Evolutionary conservation across 768 basidiomycete genomes (phyloP).

Genomic region (Hydnum rufescens): DNA sequence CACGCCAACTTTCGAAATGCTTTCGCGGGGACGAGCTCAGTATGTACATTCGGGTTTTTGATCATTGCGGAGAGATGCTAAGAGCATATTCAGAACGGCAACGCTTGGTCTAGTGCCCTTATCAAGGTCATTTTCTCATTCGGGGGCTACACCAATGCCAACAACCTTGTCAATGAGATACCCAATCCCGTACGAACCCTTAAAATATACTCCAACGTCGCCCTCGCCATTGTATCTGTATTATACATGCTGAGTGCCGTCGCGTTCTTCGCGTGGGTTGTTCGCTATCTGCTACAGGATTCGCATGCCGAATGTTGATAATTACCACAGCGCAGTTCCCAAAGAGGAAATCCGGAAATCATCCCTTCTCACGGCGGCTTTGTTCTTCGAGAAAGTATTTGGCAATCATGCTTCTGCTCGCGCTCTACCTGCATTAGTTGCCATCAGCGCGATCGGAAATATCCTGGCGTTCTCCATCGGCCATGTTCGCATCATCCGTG

Average conservation of each 20-base stretch:
- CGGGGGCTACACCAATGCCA: neutral
- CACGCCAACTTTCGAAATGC: neutral
- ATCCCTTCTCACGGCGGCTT: constrained; percentile 3
- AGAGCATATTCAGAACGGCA: too few species aligned
- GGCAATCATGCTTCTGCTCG: constrained; percentile 2
- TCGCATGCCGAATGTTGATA: neutral
- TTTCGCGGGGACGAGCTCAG: constrained; percentile 2
- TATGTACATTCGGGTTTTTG: too few species aligned
- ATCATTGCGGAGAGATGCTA: too few species aligned
- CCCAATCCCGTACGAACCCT: neutral
- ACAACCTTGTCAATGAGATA: too few species aligned
- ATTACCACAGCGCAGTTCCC: constrained; percentile 6
- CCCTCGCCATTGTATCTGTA: neutral
- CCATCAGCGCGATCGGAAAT: neutral
- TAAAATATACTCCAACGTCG: neutral
- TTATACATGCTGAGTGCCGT: neutral
- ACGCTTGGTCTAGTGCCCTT: too few species aligned
- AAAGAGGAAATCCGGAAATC: neutral
- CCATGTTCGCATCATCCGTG: constrained; percentile 8
- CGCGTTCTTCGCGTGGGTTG: too few species aligned
- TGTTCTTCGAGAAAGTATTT: constrained; percentile 7
- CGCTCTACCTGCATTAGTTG: constrained; percentile 2
- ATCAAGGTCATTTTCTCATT: neutral
- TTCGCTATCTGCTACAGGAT: too few species aligned
- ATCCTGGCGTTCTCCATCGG: neutral